Evolutionary conservation across 352 stramenopile genomes (phyloP).

Genomic region (Phytopythium kandeliae): DNA sequence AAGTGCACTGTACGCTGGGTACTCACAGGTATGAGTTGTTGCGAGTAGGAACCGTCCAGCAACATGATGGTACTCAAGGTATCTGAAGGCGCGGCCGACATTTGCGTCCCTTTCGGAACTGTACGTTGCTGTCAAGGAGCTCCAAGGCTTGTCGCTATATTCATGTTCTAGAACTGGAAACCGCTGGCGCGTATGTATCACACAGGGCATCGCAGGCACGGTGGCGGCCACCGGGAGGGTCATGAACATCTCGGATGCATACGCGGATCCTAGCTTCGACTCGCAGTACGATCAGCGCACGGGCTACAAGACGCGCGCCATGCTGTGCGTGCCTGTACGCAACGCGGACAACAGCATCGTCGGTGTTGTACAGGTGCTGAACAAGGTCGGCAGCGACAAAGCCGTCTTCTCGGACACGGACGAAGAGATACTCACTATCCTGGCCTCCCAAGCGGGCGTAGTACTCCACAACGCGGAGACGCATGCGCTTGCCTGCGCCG

Average conservation of each 20-base stretch:
- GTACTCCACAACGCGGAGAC: conserved; percentile 83
- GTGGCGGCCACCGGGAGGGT: conserved; percentile 74
- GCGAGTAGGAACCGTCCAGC: conserved; percentile 48
- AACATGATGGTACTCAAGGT: conserved; percentile 85
- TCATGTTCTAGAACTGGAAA: too few relatives aligned
- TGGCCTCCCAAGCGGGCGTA: conserved; percentile 83
- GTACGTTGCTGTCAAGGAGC: conserved; percentile 27
- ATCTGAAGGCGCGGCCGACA: conserved; percentile 79
- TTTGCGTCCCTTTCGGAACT: conserved; percentile 77
- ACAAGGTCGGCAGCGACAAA: conserved; percentile 72
- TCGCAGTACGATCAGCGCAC: conserved; percentile 88
- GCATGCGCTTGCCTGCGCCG: conserved; percentile 43
- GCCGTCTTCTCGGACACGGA: conserved; percentile 77
- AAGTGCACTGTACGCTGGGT: background rate
- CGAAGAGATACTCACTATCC: conserved; percentile 84
- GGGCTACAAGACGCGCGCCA: conserved; percentile 88
- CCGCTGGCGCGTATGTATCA: too few relatives aligned
- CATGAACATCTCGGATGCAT: conserved; percentile 91
- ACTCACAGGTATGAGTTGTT: background rate
- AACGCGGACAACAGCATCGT: conserved; percentile 77
- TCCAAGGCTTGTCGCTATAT: too few relatives aligned
- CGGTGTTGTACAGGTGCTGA: conserved; percentile 88
- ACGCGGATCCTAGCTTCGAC: conserved; percentile 92
- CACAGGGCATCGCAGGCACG: conserved; percentile 82
- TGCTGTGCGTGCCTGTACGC: conserved; percentile 89